phyloP scores from a whole-genome alignment of 768 basidiomycete genomes.

The Mrakia gelida region DNA sequence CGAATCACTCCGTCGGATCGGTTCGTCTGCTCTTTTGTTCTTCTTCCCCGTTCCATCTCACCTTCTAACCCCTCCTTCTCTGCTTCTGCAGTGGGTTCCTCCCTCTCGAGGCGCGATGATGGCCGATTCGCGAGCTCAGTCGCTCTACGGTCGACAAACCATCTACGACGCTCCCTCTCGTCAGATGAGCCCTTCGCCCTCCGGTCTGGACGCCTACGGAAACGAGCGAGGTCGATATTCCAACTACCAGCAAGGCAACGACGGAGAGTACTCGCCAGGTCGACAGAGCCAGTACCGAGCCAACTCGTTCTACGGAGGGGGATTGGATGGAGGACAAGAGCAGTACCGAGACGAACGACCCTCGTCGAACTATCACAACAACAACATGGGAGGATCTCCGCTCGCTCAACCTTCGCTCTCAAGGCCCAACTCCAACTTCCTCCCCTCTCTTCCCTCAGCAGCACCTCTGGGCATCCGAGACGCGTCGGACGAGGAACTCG shows the following conservation, averaged over 20 bases:
- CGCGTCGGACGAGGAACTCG: constrained; percentile 69
- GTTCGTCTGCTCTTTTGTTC: not conserved
- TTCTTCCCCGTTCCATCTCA: not conserved
- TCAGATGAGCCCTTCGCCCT: constrained; percentile 46
- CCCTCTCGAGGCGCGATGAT: constrained; percentile 53
- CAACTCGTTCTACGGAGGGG: constrained; percentile 27
- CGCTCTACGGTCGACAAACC: constrained; percentile 81
- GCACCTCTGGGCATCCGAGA: constrained; percentile 21
- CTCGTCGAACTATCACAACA: constrained; percentile 6
- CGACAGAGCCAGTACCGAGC: constrained; percentile 11
- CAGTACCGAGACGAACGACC: constrained; percentile 25
- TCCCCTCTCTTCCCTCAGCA: not conserved
- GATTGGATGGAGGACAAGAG: not conserved
- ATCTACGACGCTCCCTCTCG: constrained; percentile 68
- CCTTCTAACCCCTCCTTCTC: not conserved
- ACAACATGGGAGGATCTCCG: not conserved
- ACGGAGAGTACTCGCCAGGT: not conserved
- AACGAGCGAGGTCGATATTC: constrained; percentile 58
- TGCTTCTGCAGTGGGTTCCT: constrained; percentile 59
- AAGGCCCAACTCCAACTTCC: constrained; percentile 20
- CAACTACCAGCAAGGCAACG: constrained; percentile 16
- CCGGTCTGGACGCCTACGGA: constrained; percentile 47
- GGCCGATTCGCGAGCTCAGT: constrained; percentile 57
- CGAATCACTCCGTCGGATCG: constrained; percentile 88
- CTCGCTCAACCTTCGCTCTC: constrained; percentile 15